Evolutionary conservation across 495 filamentous ascomycete species (phyloP).

Genomic region (Penicillium simplicissimum): DNA sequence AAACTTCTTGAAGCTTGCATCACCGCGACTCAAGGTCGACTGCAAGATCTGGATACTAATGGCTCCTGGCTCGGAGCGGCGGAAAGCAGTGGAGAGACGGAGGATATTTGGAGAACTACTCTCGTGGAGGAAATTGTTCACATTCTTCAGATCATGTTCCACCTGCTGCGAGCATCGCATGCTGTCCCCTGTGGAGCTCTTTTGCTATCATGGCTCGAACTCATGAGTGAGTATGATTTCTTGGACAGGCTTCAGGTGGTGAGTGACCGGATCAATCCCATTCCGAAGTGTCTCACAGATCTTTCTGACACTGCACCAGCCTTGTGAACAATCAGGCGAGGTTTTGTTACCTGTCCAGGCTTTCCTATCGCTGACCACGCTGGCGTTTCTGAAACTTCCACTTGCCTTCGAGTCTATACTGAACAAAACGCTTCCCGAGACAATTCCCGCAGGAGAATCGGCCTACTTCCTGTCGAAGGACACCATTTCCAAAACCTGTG

Average conservation of each 20-base stretch:
- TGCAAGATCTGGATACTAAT: constrained; percentile 47
- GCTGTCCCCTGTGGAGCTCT: constrained; percentile 57
- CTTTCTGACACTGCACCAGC: constrained; percentile 40
- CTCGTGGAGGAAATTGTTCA: constrained; percentile 69
- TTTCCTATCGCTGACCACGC: constrained; percentile 68
- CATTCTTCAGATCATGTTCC: constrained; percentile 71
- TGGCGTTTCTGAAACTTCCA: constrained; percentile 72
- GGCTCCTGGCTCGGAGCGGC: constrained; percentile 54
- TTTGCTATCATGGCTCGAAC: constrained; percentile 70
- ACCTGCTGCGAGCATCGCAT: constrained; percentile 59
- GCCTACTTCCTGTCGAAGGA: constrained; percentile 64
- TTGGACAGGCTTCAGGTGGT: constrained; percentile 60
- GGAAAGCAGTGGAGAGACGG: constrained; percentile 51
- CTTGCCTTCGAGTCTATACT: constrained; percentile 36
- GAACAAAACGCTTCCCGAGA: constrained; percentile 16
- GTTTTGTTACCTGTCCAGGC: constrained; percentile 63
- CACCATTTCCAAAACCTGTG: constrained; percentile 64
- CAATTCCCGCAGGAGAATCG: constrained; percentile 33
- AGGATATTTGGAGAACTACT: constrained; percentile 62
- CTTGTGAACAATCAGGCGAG: constrained; percentile 45
- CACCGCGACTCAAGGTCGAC: constrained; percentile 43
- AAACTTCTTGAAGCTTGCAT: constrained; percentile 44
- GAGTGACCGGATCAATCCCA: constrained; percentile 26
- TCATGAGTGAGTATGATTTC: constrained; percentile 66
- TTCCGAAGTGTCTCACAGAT: neutral